Base-by-base conservation (phyloP, 768 basidiomycete genomes). In the Daedalea quercina region DNA sequence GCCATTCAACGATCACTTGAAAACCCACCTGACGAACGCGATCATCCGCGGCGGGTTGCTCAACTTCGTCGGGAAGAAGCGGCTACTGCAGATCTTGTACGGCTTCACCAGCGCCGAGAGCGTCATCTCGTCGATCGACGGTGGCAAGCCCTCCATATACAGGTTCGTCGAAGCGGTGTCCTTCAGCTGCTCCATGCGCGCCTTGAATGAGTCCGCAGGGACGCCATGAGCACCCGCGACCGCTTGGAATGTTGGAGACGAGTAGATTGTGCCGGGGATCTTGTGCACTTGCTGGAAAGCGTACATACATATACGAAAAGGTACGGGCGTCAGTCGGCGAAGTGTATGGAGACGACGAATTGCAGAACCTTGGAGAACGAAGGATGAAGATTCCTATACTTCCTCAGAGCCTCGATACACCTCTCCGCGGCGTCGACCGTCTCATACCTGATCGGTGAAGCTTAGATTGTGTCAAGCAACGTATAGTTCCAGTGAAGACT, bases 81-180 rank as follows among this genome's bases (percentile, higher is more conserved):
- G 76, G 58, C 80, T 85, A 61, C 85, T 87, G 65, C 79, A 82
- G 57, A 91, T 88, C 46, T 75, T 70, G 66, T 87, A 75, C 1
- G 89, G 89, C 0, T 74, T 69, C n/a, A 90, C 78, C 35, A 91
- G 74, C 6, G 80, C 79, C 1, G 74, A 64, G 26, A 91, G 75
- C 23, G 82, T 84, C 79, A 77, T 72, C 58, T 84, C 85, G 51
- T 88, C 83, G 57, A 82, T 82, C 56, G 76, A 82, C 56, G 89
- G 59, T 1, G 87, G 87, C 35, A 90, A 73, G 73, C 87, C 87
- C 67, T 91, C 88, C 65, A 91, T 82, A 67, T 91, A 91, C 55
- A 91, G 66, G 65, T 90, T 90, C 17, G 87, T 89, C 50, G 86
- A 88, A 15, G 63, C 63, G 46, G 70, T 69, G 62, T 90, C 87